A percentile compares a stretch with the other conserved stretches of the same genome.
phyloP scores from a whole-genome alignment of 805 yeast genomes.

The Millerago galiae region DNA sequence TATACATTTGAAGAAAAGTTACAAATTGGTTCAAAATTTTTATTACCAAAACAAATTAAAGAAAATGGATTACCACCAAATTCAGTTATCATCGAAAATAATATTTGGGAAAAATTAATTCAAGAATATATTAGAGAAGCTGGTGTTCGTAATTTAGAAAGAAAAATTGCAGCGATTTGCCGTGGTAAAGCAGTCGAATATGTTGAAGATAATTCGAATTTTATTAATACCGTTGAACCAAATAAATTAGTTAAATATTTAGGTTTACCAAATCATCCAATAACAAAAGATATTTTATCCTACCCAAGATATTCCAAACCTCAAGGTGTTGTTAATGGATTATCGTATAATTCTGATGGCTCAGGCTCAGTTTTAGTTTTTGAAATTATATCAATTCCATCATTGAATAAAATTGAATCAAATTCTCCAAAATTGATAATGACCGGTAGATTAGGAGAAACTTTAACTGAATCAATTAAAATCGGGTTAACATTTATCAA shows the following conservation, averaged over 20 bases:
- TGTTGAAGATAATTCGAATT: constrained; percentile 16
- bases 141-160: constrained; percentile 77
- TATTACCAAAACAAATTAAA: constrained; percentile 68
- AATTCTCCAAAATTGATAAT: constrained; percentile 41
- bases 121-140: constrained; percentile 75
- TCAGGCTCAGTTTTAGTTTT: constrained; percentile 76
- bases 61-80: constrained; percentile 54
- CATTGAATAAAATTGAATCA: constrained; percentile 25
- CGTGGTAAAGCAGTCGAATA: constrained; percentile 77
- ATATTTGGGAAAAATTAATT: constrained; percentile 56
- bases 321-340: constrained; percentile 78
- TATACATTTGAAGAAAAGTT: constrained; percentile 75
- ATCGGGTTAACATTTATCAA: constrained; percentile 72
- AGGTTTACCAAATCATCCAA: constrained; percentile 53
- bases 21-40: constrained; percentile 59
- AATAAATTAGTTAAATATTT: constrained; percentile 61
- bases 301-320: constrained; percentile 42
- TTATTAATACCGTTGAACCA: constrained; percentile 31
- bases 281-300: constrained; percentile 36
- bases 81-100: constrained; percentile 41
- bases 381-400: constrained; percentile 66
- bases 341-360: constrained; percentile 83
- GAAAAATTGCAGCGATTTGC: constrained; percentile 69
- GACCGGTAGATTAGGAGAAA: constrained; percentile 82
- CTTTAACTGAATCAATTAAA: constrained; percentile 72